These are phyloP conservation scores for Mrakia blollopis DNA, from an alignment of 768 basidiomycete genomes.

Conservation along the genomic window DNA sequence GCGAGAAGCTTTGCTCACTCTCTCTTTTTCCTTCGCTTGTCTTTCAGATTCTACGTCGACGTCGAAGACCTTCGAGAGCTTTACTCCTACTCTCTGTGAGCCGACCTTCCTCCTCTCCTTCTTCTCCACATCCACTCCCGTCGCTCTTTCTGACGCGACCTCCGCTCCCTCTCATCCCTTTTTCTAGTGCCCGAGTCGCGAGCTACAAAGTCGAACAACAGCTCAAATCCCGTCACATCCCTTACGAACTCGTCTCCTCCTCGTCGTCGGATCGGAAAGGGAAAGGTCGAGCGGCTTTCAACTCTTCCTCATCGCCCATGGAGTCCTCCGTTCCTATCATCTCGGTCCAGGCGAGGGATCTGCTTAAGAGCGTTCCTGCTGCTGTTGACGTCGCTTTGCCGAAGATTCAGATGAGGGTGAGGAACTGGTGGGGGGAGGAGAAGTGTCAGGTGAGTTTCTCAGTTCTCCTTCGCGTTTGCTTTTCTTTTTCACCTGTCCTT, in stretches of 20 bases:
- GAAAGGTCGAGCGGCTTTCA: constrained; percentile 8
- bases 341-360: constrained; percentile 73
- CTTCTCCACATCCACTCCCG: not conserved
- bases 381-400: constrained; percentile 90
- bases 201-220: constrained; percentile 83
- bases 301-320: not conserved
- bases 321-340: constrained; percentile 62
- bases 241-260: constrained; percentile 59
- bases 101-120: constrained; percentile 1
- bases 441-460: constrained; percentile 53
- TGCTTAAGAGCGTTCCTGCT: constrained; percentile 66
- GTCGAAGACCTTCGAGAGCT: constrained; percentile 53
- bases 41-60: constrained; percentile 14
- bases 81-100: constrained; percentile 82
- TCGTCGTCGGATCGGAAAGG: constrained; percentile 3
- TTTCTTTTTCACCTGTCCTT: constrained; percentile 12
- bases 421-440: constrained; percentile 79
- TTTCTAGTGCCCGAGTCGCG: constrained; percentile 73
- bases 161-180: not conserved
- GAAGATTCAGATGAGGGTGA: constrained; percentile 78
- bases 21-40: not conserved
- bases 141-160: not conserved
- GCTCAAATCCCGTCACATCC: constrained; percentile 73
- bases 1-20: too few species aligned
- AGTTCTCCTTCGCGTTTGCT: not conserved